Evolutionary conservation across 169 alveolate species (phyloP).

Genomic region (Plasmodium ovale): DNA sequence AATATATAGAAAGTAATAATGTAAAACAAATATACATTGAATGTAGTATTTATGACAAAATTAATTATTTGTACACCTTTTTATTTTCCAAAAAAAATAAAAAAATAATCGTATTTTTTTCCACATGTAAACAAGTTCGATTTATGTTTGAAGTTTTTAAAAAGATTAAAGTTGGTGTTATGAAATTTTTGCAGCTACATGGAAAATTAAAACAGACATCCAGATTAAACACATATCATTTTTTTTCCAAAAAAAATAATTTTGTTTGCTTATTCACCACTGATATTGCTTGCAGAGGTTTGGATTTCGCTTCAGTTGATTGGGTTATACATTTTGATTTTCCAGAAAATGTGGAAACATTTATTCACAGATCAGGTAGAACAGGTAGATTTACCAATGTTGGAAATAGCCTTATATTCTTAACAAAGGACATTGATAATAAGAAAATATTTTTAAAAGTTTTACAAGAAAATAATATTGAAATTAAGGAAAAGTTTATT

Average conservation of each 20-base stretch:
- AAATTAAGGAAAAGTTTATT: slow-evolving; percentile 56
- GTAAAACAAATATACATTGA: slow-evolving; percentile 64
- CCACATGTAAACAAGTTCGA: slow-evolving; percentile 96
- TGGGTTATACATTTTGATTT: slow-evolving; percentile 98
- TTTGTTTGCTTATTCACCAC: slow-evolving; percentile 91
- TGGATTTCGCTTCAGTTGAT: slow-evolving; percentile 98
- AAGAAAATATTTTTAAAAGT: slow-evolving; percentile 55
- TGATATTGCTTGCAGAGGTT: slow-evolving; percentile 99
- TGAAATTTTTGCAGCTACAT: slow-evolving; percentile 91
- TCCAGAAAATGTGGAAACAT: slow-evolving; percentile 97
- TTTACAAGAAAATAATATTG: slow-evolving; percentile 55
- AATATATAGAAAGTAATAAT: slow-evolving; percentile 69
- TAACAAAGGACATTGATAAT: slow-evolving; percentile 73
- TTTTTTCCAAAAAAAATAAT: slow-evolving; percentile 57
- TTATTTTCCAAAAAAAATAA: slow-evolving; percentile 91
- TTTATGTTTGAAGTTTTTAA: slow-evolving; percentile 93
- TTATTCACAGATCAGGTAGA: slow-evolving; percentile 99
- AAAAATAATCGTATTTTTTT: slow-evolving; percentile 92
- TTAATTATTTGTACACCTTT: slow-evolving; percentile 92
- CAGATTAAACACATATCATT: slow-evolving; percentile 68
- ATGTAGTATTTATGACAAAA: slow-evolving; percentile 86
- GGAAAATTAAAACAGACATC: slow-evolving; percentile 92
- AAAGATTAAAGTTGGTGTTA: slow-evolving; percentile 89
- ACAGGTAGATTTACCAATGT: slow-evolving; percentile 96
- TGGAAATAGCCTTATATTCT: slow-evolving; percentile 88